Evolutionary conservation across 768 basidiomycete genomes (phyloP).

Genomic region (Calocybe cyanea): DNA sequence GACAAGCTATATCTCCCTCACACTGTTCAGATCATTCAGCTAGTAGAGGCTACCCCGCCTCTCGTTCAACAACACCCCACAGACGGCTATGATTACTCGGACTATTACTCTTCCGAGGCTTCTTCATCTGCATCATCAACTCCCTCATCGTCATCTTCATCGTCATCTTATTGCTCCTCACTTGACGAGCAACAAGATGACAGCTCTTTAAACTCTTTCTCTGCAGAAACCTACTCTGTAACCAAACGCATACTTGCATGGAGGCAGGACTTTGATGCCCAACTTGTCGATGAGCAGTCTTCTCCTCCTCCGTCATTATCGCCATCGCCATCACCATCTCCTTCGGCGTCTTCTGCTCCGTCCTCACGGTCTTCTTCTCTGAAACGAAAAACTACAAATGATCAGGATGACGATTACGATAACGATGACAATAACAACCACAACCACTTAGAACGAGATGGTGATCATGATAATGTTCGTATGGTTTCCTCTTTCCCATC

Average conservation of each 20-base stretch:
- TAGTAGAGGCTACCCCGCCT: slow-evolving; percentile 63
- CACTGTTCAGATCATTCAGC: slow-evolving; percentile 66
- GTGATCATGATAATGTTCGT: too few species aligned
- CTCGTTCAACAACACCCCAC: slow-evolving; percentile 45
- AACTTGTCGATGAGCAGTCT: slow-evolving; percentile 38
- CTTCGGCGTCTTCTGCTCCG: slow-evolving; percentile 7
- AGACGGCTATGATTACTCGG: slow-evolving; percentile 34
- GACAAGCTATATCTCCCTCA: slow-evolving; percentile 44
- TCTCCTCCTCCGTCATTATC: too few species aligned
- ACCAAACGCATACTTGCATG: slow-evolving; percentile 70
- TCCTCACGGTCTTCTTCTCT: slow-evolving; percentile 32
- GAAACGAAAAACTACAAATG: slow-evolving; percentile 49
- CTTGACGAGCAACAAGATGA: slow-evolving; percentile 35
- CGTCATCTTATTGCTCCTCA: slow-evolving; percentile 68
- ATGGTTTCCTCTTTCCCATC: too few species aligned
- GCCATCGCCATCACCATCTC: slow-evolving; percentile 26
- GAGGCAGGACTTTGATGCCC: slow-evolving; percentile 55
- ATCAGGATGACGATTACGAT: slow-evolving; percentile 36
- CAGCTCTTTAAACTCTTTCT: slow-evolving; percentile 8
- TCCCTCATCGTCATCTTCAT: slow-evolving; percentile 34
- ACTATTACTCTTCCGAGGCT: slow-evolving; percentile 34
- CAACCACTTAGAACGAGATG: too few species aligned
- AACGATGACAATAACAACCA: too few species aligned
- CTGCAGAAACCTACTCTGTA: slow-evolving; percentile 47
- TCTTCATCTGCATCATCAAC: slow-evolving; percentile 32